These are phyloP conservation scores for Pinus taeda DNA, from an alignment of 75 land plant species.

Conservation along the genomic window DNA sequence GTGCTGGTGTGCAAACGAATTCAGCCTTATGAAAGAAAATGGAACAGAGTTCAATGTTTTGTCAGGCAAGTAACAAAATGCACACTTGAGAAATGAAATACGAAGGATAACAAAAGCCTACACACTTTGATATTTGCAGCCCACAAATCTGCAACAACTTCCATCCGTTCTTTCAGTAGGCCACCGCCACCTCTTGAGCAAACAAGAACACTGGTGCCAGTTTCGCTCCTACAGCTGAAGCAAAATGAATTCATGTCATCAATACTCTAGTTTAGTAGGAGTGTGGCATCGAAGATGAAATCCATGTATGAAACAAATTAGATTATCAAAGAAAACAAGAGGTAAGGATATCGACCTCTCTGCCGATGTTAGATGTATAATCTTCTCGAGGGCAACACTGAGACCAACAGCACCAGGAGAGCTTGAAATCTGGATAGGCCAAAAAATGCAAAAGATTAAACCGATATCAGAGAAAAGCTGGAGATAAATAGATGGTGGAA, in stretches of 20 bases:
- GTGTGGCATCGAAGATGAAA: neutral
- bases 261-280: neutral
- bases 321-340: conserved; percentile 1
- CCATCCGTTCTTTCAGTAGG: conserved; percentile 83
- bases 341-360: conserved; percentile 48
- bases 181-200: conserved; percentile 97
- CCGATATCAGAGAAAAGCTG: neutral
- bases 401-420: conserved; percentile 87
- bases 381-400: conserved; percentile 87
- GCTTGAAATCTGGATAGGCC: conserved; percentile 38
- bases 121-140: conserved; percentile 73
- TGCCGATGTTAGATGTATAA: conserved; percentile 40
- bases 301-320: neutral
- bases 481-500: neutral
- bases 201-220: conserved; percentile 52
- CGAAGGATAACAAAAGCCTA: neutral
- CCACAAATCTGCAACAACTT: conserved; percentile 85
- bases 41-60: neutral
- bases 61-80: neutral
- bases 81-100: neutral
- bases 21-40: conserved; percentile 63
- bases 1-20: conserved; percentile 69
- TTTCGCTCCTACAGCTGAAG: conserved; percentile 43
- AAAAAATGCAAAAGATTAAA: neutral
- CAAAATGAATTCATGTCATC: conserved; percentile 8